Percentiles rank a stretch among this genome's conserved stretches.
These are phyloP conservation scores for Cladophialophora exuberans DNA, from an alignment of 2,329 filamentous ascomycete genomes.

Conservation along the genomic window DNA sequence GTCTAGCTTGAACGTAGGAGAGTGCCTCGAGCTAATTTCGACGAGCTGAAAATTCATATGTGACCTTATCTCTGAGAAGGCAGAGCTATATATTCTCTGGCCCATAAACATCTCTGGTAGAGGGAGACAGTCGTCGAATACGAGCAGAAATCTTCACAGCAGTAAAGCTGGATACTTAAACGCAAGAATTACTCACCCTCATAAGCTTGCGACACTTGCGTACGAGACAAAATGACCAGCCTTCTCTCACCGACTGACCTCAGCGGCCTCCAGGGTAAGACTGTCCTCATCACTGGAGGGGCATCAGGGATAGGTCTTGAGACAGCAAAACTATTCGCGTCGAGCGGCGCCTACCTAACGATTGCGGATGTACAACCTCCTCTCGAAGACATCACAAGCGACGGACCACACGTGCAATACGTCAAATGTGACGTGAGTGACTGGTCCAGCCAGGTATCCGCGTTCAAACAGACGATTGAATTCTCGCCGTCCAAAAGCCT, in stretches of 20 bases:
- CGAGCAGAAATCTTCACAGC: not conserved
- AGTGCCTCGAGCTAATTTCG: too few species aligned
- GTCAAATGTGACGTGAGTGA: conserved; percentile 30
- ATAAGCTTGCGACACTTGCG: too few species aligned
- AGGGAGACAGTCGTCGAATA: too few species aligned
- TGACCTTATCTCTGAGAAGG: too few species aligned
- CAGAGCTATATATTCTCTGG: too few species aligned
- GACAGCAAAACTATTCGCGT: conserved; percentile 28
- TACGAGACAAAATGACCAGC: conserved; percentile 7
- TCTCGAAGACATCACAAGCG: conserved; percentile 6
- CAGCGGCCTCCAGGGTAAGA: conserved; percentile 39
- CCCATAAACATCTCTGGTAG: too few species aligned
- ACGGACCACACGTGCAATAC: conserved; percentile 33
- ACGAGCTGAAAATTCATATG: too few species aligned
- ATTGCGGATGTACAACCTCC: conserved; percentile 18
- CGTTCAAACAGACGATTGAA: conserved; percentile 37
- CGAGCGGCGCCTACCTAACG: conserved; percentile 20
- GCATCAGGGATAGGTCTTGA: conserved; percentile 40
- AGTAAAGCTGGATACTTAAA: not conserved
- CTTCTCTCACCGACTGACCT: conserved; percentile 10
- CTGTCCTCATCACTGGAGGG: conserved; percentile 52
- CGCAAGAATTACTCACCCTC: not conserved
- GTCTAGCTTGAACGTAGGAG: too few species aligned
- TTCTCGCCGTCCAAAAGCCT: conserved; percentile 32
- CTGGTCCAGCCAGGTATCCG: conserved; percentile 37